phyloP scores from a whole-genome alignment of 129 eudicot species.

The Flaveria sonorensis region DNA sequence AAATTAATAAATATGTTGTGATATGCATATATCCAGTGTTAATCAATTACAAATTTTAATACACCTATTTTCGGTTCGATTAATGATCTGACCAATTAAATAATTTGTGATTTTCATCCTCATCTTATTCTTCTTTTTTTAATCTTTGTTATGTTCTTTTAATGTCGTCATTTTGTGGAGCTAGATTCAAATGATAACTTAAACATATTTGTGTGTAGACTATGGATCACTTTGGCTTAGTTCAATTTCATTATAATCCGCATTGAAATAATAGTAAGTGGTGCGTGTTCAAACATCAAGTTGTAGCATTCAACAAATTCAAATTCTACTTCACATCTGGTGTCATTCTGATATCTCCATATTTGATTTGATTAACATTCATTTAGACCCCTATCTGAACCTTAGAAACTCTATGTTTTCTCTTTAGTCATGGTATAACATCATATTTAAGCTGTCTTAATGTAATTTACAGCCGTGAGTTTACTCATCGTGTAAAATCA shows the following conservation, averaged over 20 bases:
- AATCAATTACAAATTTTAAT: neutral
- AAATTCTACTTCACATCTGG: neutral
- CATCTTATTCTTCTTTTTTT: neutral
- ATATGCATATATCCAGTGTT: neutral
- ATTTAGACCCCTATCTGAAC: neutral
- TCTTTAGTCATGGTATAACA: constrained; percentile 8
- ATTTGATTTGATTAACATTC: constrained; percentile 4
- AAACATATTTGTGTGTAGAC: neutral
- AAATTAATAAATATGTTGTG: neutral
- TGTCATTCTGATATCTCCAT: neutral
- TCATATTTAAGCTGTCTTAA: neutral
- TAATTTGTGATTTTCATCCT: neutral
- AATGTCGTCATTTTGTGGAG: neutral
- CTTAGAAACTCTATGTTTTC: neutral
- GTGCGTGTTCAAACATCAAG: neutral
- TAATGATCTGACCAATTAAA: neutral
- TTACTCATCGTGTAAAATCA: constrained; percentile 93
- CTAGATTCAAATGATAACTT: no score
- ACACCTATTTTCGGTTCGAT: neutral
- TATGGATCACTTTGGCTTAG: neutral
- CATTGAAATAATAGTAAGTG: neutral
- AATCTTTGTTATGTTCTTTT: neutral
- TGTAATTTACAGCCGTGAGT: constrained; percentile 76
- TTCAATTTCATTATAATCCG: neutral
- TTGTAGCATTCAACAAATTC: neutral